Evolutionary conservation across 2,329 filamentous ascomycete genomes (phyloP).

Genomic region (Rhynchosporium graminicola): DNA sequence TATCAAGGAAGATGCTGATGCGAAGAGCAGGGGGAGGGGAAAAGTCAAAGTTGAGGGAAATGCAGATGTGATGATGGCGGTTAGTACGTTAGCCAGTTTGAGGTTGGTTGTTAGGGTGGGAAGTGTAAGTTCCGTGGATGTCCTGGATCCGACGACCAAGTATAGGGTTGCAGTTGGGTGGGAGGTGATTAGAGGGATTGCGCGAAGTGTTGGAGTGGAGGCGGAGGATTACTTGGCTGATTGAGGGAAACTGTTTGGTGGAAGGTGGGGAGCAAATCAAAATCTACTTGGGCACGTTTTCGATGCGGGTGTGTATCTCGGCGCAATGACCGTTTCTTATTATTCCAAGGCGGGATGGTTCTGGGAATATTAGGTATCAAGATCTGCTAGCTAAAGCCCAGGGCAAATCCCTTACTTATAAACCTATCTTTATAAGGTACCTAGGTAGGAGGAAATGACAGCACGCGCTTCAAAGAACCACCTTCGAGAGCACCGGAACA

Average conservation of each 20-base stretch:
- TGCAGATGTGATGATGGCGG: conserved; percentile 60
- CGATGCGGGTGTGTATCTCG: no score
- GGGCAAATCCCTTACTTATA: no score
- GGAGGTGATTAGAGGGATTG: conserved; percentile 72
- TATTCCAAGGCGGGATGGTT: no score
- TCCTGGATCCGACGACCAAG: conserved; percentile 67
- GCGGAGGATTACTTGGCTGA: conserved; percentile 76
- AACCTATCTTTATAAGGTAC: no score
- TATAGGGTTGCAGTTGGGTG: conserved; percentile 80
- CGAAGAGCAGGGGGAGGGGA: conserved; percentile 24
- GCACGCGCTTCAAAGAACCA: no score
- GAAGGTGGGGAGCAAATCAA: no score
- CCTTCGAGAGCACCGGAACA: no score
- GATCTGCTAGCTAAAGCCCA: no score
- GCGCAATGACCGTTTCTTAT: no score
- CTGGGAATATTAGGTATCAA: no score
- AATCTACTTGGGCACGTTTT: no score
- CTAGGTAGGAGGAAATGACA: no score
- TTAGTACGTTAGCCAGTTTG: conserved; percentile 73
- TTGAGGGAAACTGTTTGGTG: conserved; percentile 38
- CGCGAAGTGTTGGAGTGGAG: conserved; percentile 74
- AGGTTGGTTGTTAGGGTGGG: conserved; percentile 68
- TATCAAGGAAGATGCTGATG: conserved; percentile 51
- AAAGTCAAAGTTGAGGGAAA: conserved; percentile 38
- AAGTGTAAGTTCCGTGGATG: conserved; percentile 53